Evolutionary conservation across 2,329 filamentous ascomycete species (phyloP).

Genomic region (Calonectria hongkongensis): DNA sequence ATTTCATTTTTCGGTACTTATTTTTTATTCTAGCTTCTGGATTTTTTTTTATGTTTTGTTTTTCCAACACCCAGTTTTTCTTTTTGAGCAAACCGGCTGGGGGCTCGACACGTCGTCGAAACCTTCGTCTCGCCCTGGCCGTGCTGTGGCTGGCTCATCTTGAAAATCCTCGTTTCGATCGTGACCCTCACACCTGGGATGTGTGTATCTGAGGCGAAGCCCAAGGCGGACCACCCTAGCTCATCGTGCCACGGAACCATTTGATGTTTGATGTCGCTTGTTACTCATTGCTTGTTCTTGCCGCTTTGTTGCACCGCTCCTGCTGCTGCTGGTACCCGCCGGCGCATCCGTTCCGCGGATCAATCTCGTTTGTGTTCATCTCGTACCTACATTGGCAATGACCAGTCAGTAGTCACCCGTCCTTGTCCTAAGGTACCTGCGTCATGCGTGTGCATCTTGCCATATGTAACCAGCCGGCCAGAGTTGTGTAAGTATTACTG

Average conservation of each 20-base stretch:
- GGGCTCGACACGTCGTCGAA: slow-evolving; percentile 33
- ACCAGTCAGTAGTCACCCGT: slow-evolving; percentile 35
- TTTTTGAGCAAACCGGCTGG: slow-evolving; percentile 27
- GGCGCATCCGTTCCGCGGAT: slow-evolving; percentile 4
- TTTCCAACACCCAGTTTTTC: slow-evolving; percentile 31
- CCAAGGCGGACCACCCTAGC: neutral
- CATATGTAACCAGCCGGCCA: slow-evolving; percentile 31
- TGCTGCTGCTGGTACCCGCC: slow-evolving; percentile 6
- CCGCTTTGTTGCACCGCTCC: slow-evolving; percentile 36
- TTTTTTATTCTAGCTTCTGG: slow-evolving; percentile 16
- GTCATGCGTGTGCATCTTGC: slow-evolving; percentile 25
- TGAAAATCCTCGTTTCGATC: slow-evolving; percentile 31
- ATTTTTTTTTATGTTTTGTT: slow-evolving; percentile 23
- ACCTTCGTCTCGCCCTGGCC: slow-evolving; percentile 30
- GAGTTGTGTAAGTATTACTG: slow-evolving; percentile 37
- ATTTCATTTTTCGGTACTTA: slow-evolving; percentile 8
- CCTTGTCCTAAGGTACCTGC: slow-evolving; percentile 30
- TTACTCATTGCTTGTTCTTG: slow-evolving; percentile 28
- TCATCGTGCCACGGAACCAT: slow-evolving; percentile 23
- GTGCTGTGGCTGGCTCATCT: slow-evolving; percentile 35
- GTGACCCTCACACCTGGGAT: slow-evolving; percentile 16
- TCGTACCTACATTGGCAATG: slow-evolving; percentile 24
- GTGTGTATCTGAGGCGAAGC: slow-evolving; percentile 19
- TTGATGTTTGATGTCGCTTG: slow-evolving; percentile 29
- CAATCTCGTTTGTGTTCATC: slow-evolving; percentile 23